Evolutionary conservation across 129 eudicot genomes (phyloP).

Genomic region (Deinandra increscens): DNA sequence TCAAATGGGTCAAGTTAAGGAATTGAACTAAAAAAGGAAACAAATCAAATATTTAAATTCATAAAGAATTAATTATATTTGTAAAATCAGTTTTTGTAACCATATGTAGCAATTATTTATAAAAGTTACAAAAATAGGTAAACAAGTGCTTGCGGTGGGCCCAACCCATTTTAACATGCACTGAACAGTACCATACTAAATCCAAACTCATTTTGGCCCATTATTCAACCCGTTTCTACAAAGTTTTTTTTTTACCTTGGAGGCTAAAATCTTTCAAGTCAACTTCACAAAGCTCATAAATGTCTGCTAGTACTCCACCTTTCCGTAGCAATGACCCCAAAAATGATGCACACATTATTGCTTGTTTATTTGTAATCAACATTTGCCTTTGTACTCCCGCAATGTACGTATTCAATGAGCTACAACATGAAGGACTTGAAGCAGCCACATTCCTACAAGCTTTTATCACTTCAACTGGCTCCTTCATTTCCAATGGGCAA

Average conservation of each 20-base stretch:
- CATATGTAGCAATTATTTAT: background rate
- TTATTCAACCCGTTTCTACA: background rate
- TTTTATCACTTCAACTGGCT: conserved; percentile 77
- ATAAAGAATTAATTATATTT: background rate
- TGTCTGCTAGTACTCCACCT: conserved; percentile 77
- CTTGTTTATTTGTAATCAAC: conserved; percentile 89
- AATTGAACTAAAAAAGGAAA: background rate
- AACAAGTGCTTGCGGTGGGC: background rate
- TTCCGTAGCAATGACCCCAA: conserved; percentile 81
- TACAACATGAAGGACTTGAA: conserved; percentile 80
- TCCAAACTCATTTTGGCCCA: background rate
- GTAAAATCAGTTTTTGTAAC: background rate
- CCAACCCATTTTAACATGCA: background rate
- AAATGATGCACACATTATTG: conserved; percentile 75
- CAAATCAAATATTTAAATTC: background rate
- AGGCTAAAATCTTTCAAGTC: conserved; percentile 90
- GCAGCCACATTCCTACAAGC: conserved; percentile 80
- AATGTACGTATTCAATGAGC: conserved; percentile 73
- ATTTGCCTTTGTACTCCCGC: conserved; percentile 71
- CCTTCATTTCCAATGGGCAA: conserved; percentile 78
- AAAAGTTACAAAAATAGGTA: background rate
- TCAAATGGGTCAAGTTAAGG: background rate
- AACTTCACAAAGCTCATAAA: conserved; percentile 94
- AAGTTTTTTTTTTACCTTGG: conserved; percentile 49
- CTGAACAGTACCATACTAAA: background rate